Conservation (phyloP, 2,329 filamentous ascomycete species). For the Alternaria postmessia region DNA sequence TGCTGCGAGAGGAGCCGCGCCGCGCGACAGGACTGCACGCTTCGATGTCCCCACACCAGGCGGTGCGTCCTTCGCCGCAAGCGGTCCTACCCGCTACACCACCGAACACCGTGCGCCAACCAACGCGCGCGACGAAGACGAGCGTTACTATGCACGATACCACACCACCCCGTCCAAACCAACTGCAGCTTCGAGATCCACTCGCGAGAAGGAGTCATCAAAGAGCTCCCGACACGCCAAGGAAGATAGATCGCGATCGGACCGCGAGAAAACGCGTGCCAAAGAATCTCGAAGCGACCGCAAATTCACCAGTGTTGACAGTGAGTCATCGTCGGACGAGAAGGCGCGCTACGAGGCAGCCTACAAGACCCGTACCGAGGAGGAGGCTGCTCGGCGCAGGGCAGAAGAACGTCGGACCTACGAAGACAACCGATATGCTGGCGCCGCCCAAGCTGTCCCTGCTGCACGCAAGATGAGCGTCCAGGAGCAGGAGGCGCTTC, state of each 20-base stretch:
- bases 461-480: constrained; percentile 38
- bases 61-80: constrained; percentile 33
- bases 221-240: constrained; percentile 34
- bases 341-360: constrained; percentile 43
- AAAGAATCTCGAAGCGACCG: constrained; percentile 52
- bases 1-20: constrained; percentile 48
- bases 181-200: constrained; percentile 31
- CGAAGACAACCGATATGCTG: constrained; percentile 34
- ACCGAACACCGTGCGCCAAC: constrained; percentile 45
- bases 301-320: constrained; percentile 45
- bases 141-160: constrained; percentile 51
- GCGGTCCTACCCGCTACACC: constrained; percentile 33
- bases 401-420: constrained; percentile 41
- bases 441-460: constrained; percentile 7
- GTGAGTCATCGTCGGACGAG: constrained; percentile 46
- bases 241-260: constrained; percentile 51
- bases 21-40: constrained; percentile 43
- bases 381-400: constrained; percentile 37
- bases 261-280: constrained; percentile 51
- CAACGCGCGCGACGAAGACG: constrained; percentile 36
- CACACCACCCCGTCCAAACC: constrained; percentile 47
- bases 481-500: constrained; percentile 36
- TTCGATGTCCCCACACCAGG: constrained; percentile 46
- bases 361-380: constrained; percentile 39
- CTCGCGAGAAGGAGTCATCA: constrained; percentile 43